These are phyloP conservation scores for Trifolium pratense DNA, from an alignment of 306 rosid genomes.

Conservation along the genomic window DNA sequence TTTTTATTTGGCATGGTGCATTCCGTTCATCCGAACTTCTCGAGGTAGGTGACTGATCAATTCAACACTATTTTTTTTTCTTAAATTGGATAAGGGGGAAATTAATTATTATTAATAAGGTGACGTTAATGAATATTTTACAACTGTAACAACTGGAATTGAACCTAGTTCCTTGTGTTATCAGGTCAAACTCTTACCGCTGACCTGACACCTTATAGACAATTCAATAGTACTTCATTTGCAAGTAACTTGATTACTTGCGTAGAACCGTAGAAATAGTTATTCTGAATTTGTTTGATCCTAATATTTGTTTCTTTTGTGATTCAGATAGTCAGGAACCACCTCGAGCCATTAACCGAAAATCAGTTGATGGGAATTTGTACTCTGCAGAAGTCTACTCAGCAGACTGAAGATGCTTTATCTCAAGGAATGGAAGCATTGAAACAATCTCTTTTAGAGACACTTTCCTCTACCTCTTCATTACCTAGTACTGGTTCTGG, in stretches of 20 bases:
- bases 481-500: conserved; percentile 49
- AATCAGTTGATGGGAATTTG: conserved; percentile 73
- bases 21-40: conserved; percentile 85
- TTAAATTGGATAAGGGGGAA: too few relatives aligned
- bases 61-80: neutral
- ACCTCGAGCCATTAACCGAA: conserved; percentile 86
- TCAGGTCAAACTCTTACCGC: neutral
- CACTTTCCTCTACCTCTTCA: conserved; percentile 57
- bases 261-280: neutral
- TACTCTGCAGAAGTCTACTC: conserved; percentile 72
- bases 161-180: neutral
- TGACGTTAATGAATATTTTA: neutral
- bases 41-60: conserved; percentile 68
- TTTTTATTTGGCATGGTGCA: conserved; percentile 90
- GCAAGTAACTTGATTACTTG: conserved; percentile 1
- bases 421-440: conserved; percentile 77
- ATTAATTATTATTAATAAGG: too few relatives aligned
- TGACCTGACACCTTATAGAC: neutral
- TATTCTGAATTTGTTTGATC: neutral
- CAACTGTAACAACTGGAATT: neutral
- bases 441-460: conserved; percentile 71
- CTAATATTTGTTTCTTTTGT: conserved; percentile 2
- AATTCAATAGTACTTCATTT: neutral
- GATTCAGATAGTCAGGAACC: conserved; percentile 67
- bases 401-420: conserved; percentile 84